Evolutionary conservation across 768 basidiomycete species (phyloP), one percentile per base, ranked within the genome.

Genomic region (Lactarius quietus): DNA sequence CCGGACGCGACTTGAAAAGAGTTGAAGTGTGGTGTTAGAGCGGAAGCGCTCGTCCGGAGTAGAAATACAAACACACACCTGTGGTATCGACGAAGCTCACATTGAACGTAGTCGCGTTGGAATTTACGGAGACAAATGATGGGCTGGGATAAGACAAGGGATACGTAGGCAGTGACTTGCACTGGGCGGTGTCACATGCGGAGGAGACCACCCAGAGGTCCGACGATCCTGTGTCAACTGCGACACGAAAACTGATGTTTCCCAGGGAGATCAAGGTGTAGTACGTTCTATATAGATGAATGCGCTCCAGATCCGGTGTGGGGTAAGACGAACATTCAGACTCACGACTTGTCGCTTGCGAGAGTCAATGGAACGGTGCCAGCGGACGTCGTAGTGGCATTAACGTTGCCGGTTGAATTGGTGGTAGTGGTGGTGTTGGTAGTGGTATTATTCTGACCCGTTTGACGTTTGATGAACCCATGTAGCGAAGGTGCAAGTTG

Each of bases 181-280:
- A 92, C 0, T 80, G 71, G n/a, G 72, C 69, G 15, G 85, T 80
- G 33, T 74, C 74, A 74, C 91, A 93, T 5, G 70, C 79, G 9
- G 89, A 86, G 18, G 89, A 87, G 52, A 84, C 71, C 23, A 92
- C 67, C 90, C 90, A 93, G 15, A 89, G 75, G 76, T 87, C 86
- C 18, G 87, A 78, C 9, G 90, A 92, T 20, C 80, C 91, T 1
- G 90, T 92, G 72, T 93, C 91, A 52, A 92, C 76, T 0, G 84
- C 84, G 23, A 86, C 84, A 18, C 89, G 86, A 69, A 91, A 87
- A 70, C 76, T 83, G 62, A 90, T 83, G 62, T 78, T 77, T 36
- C 90, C 91, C 31, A 81, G 77, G 67, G 82, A 74, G 63, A 92
- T 80, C 45, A 88, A 74, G 23, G 82, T 76, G 69, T 82, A 91